Evolutionary conservation across 177 flowering plant genomes (phyloP).

Genomic region (Vitis hybrid): DNA sequence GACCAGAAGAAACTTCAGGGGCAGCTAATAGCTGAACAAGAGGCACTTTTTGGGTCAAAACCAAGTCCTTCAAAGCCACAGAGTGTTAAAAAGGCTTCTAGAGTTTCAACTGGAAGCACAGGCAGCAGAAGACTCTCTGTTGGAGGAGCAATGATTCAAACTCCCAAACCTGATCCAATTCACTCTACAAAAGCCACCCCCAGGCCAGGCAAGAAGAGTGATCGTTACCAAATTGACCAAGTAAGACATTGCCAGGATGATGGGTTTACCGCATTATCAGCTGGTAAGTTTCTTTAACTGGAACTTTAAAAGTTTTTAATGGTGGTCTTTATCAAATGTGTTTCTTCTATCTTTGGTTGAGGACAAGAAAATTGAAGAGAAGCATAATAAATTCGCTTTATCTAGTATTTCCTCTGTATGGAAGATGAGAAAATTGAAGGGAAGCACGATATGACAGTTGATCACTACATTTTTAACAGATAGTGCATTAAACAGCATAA

Average conservation of each 20-base stretch:
- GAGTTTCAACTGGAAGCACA: conserved; percentile 70
- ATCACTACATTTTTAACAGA: too few species aligned
- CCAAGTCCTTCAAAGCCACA: conserved; percentile 84
- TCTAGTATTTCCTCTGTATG: too few species aligned
- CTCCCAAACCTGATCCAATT: conserved; percentile 45
- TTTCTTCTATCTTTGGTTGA: too few species aligned
- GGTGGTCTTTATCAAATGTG: too few species aligned
- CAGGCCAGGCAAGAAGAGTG: conserved; percentile 43
- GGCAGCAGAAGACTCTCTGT: conserved; percentile 59
- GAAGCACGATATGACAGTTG: too few species aligned
- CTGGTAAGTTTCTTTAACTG: conserved; percentile 23
- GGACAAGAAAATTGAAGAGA: too few species aligned
- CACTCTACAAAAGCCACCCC: conserved; percentile 38
- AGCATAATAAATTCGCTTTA: too few species aligned
- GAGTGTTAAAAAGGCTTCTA: conserved; percentile 58
- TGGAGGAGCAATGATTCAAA: conserved; percentile 63
- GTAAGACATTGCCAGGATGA: conserved; percentile 32
- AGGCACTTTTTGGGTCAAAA: conserved; percentile 74
- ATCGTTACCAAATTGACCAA: conserved; percentile 23
- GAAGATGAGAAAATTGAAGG: not conserved
- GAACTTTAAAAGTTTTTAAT: too few species aligned
- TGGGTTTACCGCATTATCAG: conserved; percentile 34
- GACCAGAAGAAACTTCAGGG: conserved; percentile 78
- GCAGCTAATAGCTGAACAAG: conserved; percentile 68
- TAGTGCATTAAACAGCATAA: too few species aligned